Conservation (phyloP, 2,329 filamentous ascomycete genomes). For the Cladosporium velox region DNA sequence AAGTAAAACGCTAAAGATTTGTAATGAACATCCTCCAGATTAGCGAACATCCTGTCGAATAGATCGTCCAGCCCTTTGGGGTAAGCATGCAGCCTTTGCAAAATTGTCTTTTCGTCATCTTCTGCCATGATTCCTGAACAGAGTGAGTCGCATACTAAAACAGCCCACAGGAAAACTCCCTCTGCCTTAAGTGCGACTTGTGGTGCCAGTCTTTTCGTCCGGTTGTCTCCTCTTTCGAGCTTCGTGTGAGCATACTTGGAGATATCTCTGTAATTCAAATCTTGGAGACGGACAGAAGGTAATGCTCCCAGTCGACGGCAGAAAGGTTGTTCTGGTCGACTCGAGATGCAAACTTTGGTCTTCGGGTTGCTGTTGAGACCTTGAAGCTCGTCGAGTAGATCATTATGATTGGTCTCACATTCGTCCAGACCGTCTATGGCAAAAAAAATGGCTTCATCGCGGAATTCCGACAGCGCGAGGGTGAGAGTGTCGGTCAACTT, state of each 20-base stretch:
- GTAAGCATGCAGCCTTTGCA: background rate
- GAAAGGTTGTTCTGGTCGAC: background rate
- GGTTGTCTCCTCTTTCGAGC: background rate
- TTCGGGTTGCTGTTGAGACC: background rate
- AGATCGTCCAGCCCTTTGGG: constrained; percentile 1
- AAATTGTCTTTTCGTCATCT: background rate
- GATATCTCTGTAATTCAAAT: background rate
- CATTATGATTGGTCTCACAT: background rate
- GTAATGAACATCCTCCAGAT: background rate
- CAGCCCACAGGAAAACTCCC: constrained; percentile 11
- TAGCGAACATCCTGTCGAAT: background rate
- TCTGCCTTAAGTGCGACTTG: background rate
- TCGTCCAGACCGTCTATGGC: constrained; percentile 11
- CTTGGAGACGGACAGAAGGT: background rate
- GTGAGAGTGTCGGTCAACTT: background rate
- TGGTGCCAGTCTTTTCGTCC: background rate
- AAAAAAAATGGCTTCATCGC: background rate
- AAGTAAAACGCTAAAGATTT: constrained; percentile 1
- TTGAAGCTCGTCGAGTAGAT: background rate
- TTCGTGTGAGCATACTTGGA: background rate
- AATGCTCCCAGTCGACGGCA: background rate
- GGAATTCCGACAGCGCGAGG: background rate
- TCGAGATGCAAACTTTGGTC: background rate
- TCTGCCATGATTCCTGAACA: background rate
- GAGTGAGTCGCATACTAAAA: background rate